These are phyloP conservation scores for Trichoderma endophyticum DNA, from an alignment of 2,329 filamentous ascomycete species.

Conservation along the genomic window DNA sequence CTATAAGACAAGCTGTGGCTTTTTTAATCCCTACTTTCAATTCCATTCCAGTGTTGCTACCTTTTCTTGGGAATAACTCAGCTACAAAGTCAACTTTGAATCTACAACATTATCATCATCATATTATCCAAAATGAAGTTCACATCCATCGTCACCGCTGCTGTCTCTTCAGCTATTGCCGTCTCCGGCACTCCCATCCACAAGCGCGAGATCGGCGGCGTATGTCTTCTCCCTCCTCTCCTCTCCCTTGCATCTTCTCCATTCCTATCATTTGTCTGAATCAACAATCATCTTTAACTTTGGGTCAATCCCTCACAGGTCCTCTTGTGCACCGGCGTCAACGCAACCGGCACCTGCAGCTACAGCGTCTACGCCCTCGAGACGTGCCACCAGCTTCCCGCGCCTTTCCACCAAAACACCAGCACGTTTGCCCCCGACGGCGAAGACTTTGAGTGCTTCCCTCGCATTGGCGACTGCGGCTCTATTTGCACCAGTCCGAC, in stretches of 20 bases:
- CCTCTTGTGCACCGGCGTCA: slow-evolving; percentile 49
- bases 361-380: slow-evolving; percentile 42
- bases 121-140: slow-evolving; percentile 31
- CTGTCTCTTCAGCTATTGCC: slow-evolving; percentile 23
- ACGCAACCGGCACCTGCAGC: slow-evolving; percentile 47
- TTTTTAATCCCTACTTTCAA: background rate
- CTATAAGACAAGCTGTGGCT: background rate
- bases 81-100: background rate
- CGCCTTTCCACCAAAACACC: slow-evolving; percentile 40
- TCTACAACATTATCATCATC: background rate
- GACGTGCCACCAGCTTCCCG: slow-evolving; percentile 44
- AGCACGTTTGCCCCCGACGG: slow-evolving; percentile 51
- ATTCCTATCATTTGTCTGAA: background rate
- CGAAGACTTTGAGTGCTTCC: slow-evolving; percentile 48
- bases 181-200: slow-evolving; percentile 32
- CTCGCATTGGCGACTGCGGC: slow-evolving; percentile 40
- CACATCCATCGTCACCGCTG: slow-evolving; percentile 23
- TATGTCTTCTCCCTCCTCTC: slow-evolving; percentile 33
- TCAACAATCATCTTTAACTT: background rate
- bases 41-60: background rate
- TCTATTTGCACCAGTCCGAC: slow-evolving; percentile 48
- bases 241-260: background rate
- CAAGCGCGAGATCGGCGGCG: slow-evolving; percentile 46
- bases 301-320: slow-evolving; percentile 33
- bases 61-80: background rate